Evolutionary conservation across 116 monocot species (phyloP).

Genomic region (Cymodocea nodosa): DNA sequence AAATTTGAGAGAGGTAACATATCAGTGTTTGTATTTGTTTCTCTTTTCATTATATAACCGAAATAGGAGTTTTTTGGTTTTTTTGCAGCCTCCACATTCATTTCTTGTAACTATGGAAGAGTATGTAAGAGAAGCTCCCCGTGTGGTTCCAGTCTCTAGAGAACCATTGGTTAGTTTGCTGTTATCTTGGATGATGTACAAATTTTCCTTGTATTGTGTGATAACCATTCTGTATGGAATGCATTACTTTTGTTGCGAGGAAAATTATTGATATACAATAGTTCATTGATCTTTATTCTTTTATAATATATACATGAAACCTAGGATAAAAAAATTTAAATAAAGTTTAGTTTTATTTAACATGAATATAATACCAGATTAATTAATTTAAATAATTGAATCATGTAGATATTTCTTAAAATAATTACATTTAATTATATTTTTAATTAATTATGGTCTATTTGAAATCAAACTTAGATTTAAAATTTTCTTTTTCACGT

Average conservation of each 20-base stretch:
- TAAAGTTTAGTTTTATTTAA: no score
- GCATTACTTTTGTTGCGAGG: neutral
- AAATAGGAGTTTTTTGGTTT: conserved; percentile 3
- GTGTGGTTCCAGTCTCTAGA: conserved; percentile 45
- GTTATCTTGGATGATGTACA: neutral
- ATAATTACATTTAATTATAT: no score
- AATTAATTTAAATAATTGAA: no score
- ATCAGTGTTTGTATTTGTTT: neutral
- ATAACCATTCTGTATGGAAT: neutral
- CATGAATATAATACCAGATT: no score
- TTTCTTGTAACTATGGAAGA: conserved; percentile 94
- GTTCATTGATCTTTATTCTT: no score
- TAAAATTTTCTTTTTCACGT: no score
- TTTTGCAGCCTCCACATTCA: conserved; percentile 77
- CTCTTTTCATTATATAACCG: neutral
- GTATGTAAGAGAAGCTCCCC: conserved; percentile 81
- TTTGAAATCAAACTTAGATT: no score
- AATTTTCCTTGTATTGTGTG: neutral
- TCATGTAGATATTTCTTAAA: no score
- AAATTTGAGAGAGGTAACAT: conserved; percentile 66
- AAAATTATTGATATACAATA: no score
- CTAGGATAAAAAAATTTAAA: no score
- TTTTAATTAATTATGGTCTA: no score
- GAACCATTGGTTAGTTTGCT: conserved; percentile 42
- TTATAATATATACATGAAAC: no score